Evolutionary conservation across 2,329 filamentous ascomycete species (phyloP).

Genomic region (Colletotrichum falcatum): DNA sequence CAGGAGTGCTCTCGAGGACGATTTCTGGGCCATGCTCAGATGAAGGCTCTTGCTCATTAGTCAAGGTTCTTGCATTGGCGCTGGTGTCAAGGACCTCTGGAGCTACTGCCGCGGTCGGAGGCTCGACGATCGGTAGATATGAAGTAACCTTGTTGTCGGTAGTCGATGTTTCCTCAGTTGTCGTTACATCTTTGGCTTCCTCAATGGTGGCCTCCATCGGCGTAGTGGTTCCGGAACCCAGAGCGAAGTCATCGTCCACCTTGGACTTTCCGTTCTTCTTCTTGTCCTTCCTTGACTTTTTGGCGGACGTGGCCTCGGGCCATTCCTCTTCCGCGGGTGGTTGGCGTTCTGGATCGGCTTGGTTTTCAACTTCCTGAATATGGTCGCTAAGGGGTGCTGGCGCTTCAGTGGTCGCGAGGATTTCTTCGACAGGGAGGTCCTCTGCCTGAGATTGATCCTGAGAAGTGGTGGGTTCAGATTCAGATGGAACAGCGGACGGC

Average conservation of each 20-base stretch:
- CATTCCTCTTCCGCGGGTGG: slow-evolving; percentile 3
- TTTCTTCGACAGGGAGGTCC: neutral
- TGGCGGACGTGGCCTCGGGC: slow-evolving; percentile 3
- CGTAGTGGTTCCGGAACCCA: slow-evolving; percentile 25
- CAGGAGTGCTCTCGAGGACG: neutral
- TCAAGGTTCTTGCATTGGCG: neutral
- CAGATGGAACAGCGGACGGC: neutral
- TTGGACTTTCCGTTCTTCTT: slow-evolving; percentile 37
- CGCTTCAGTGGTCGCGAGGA: neutral
- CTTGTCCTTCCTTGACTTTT: slow-evolving; percentile 43
- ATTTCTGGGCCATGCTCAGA: neutral
- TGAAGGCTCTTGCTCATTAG: neutral
- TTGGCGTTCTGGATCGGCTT: neutral
- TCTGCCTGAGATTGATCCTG: slow-evolving; percentile 3
- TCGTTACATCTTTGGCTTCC: neutral
- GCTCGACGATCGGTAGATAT: neutral
- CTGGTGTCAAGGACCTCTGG: neutral
- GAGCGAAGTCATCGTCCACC: slow-evolving; percentile 18
- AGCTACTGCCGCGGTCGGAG: neutral
- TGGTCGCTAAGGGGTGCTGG: neutral
- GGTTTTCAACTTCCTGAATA: neutral
- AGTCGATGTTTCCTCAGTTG: neutral
- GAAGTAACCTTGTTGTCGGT: neutral
- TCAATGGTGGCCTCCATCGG: slow-evolving; percentile 18
- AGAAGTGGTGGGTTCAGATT: neutral